Percentiles rank a stretch among this genome's conserved stretches.
Conservation (phyloP, 2,329 filamentous ascomycete genomes). For the Trichoderma sp. region DNA sequence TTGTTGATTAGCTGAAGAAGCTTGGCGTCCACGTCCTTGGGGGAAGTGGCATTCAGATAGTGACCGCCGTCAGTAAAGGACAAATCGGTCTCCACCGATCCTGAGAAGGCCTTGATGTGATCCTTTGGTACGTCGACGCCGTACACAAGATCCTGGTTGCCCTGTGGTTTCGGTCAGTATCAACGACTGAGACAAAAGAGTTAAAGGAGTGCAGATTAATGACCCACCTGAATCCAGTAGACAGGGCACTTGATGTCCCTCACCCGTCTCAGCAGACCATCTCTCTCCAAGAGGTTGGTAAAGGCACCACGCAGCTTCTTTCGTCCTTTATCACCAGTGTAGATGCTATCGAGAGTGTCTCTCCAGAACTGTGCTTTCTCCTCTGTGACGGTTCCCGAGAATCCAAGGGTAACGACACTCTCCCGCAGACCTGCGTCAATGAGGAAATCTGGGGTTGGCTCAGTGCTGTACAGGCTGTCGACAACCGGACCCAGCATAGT, state of each 20-base stretch:
- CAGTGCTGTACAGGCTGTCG: slow-evolving; percentile 40
- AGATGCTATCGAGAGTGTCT: slow-evolving; percentile 44
- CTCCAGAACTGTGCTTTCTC: slow-evolving; percentile 46
- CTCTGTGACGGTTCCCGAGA: slow-evolving; percentile 39
- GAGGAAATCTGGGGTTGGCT: slow-evolving; percentile 46
- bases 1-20: slow-evolving; percentile 44
- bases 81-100: slow-evolving; percentile 44
- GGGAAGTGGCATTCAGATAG: slow-evolving; percentile 50
- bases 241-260: slow-evolving; percentile 50
- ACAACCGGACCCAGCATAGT: slow-evolving; percentile 42
- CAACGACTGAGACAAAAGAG: background rate
- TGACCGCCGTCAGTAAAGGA: slow-evolving; percentile 46
- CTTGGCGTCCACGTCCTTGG: slow-evolving; percentile 44
- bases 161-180: slow-evolving; percentile 31
- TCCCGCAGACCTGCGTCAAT: slow-evolving; percentile 47
- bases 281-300: slow-evolving; percentile 45
- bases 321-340: slow-evolving; percentile 50
- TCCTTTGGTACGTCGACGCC: slow-evolving; percentile 41
- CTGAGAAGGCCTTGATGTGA: slow-evolving; percentile 51
- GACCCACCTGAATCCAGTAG: slow-evolving; percentile 49
- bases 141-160: slow-evolving; percentile 46
- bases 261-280: slow-evolving; percentile 47
- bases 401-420: slow-evolving; percentile 46
- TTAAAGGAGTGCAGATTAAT: background rate
- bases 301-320: slow-evolving; percentile 47